phyloP scores from a whole-genome alignment of 192 early-diverging fungal species.

The Geranomyces variabilis region DNA sequence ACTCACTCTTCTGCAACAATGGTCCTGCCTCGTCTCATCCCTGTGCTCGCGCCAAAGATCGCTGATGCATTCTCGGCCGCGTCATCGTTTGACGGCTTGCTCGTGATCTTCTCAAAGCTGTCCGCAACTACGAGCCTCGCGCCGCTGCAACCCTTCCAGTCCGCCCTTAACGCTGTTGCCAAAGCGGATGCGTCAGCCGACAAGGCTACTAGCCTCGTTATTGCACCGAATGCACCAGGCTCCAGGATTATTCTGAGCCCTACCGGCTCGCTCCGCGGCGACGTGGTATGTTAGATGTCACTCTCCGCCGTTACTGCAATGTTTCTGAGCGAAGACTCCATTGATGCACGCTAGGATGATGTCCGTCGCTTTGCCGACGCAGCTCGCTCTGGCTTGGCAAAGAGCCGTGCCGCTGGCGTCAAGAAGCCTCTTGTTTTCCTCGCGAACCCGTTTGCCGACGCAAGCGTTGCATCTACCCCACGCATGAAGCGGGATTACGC shows the following conservation, averaged over 20 bases:
- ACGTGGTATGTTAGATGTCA: constrained; percentile 44
- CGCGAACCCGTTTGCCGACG: constrained; percentile 44
- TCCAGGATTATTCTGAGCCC: constrained; percentile 73
- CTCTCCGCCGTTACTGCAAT: background rate
- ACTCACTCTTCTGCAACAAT: background rate
- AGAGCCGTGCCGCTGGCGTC: constrained; percentile 68
- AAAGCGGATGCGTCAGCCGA: constrained; percentile 10
- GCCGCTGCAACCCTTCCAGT: background rate
- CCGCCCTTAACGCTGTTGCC: background rate
- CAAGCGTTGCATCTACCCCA: background rate
- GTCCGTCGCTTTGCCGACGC: constrained; percentile 74
- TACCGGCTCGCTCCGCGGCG: constrained; percentile 70
- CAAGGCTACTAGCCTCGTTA: background rate
- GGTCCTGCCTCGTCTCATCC: constrained; percentile 26
- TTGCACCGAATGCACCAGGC: constrained; percentile 51
- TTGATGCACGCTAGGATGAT: constrained; percentile 57
- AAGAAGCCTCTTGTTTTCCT: constrained; percentile 65
- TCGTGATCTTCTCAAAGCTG: constrained; percentile 25
- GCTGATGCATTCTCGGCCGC: constrained; percentile 6
- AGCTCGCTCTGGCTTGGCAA: constrained; percentile 67
- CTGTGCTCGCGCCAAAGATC: constrained; percentile 13
- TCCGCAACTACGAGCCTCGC: background rate
- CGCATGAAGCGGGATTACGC: constrained; percentile 57
- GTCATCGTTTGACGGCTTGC: constrained; percentile 28
- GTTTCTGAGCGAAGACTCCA: background rate